A percentile compares a stretch with the other conserved stretches of the same genome.
These are phyloP conservation scores for Ceratobasidium sp. DNA, from an alignment of 1,284 basidiomycete genomes.

Conservation along the genomic window DNA sequence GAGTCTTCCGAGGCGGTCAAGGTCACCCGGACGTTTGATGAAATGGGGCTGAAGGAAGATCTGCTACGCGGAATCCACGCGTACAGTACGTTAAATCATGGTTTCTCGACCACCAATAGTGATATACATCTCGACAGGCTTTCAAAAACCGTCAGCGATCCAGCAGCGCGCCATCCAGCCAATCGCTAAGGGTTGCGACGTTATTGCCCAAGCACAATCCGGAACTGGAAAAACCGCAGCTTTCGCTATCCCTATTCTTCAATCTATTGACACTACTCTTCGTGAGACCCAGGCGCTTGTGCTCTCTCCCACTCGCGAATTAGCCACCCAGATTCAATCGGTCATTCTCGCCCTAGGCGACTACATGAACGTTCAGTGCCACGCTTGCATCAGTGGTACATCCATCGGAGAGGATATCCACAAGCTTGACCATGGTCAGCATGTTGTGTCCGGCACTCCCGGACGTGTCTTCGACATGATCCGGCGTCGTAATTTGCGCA, in stretches of 20 bases:
- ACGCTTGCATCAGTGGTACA: slow-evolving; percentile 98
- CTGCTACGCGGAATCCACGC: slow-evolving; percentile 97
- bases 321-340: slow-evolving; percentile 98
- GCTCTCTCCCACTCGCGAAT: slow-evolving; percentile 93
- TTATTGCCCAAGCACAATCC: slow-evolving; percentile 98
- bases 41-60: slow-evolving; percentile 95
- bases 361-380: slow-evolving; percentile 99
- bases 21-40: slow-evolving; percentile 89
- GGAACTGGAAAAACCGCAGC: slow-evolving; percentile 99
- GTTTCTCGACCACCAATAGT: slow-evolving; percentile 34
- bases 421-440: slow-evolving; percentile 98
- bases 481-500: slow-evolving; percentile 91
- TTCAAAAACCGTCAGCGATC: slow-evolving; percentile 99
- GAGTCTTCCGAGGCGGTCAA: slow-evolving; percentile 97
- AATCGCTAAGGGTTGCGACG: slow-evolving; percentile 94
- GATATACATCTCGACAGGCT: slow-evolving; percentile 70
- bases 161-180: slow-evolving; percentile 98
- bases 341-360: slow-evolving; percentile 97
- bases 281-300: slow-evolving; percentile 98
- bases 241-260: slow-evolving; percentile 93
- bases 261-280: slow-evolving; percentile 95
- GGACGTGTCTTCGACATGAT: slow-evolving; percentile 99
- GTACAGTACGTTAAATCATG: slow-evolving; percentile 79
- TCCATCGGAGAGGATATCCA: slow-evolving; percentile 98
- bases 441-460: slow-evolving; percentile 97